Conservation (phyloP, 1,284 basidiomycete genomes). For the Kalmanozyma brasiliensis region DNA sequence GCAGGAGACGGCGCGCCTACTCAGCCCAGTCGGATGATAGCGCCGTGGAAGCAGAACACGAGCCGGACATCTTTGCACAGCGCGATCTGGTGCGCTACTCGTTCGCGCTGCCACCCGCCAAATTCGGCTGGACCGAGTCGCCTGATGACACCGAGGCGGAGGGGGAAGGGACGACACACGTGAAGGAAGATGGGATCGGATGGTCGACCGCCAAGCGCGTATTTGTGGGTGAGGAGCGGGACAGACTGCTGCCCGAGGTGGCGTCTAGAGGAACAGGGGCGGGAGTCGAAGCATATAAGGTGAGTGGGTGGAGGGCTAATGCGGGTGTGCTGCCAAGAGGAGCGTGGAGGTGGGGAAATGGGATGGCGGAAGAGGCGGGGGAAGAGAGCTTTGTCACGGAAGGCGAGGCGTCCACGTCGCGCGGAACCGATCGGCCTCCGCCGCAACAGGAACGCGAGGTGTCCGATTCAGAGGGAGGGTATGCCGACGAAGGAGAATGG, state of each 20-base stretch:
- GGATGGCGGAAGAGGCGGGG: background rate
- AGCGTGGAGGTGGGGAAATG: constrained; percentile 24
- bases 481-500: constrained; percentile 1
- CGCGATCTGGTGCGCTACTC: constrained; percentile 36
- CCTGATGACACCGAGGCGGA: constrained; percentile 7
- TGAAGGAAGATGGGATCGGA: constrained; percentile 34
- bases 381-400: constrained; percentile 8
- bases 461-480: background rate
- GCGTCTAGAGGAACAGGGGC: constrained; percentile 10
- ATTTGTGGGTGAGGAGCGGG: constrained; percentile 30
- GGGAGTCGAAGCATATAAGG: constrained; percentile 20
- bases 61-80: constrained; percentile 18
- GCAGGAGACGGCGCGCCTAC: constrained; percentile 9
- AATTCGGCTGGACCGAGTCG: constrained; percentile 25
- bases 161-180: constrained; percentile 12
- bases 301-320: constrained; percentile 24
- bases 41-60: constrained; percentile 30
- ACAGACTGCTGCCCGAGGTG: constrained; percentile 24
- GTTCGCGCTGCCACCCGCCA: constrained; percentile 31
- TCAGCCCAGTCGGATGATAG: constrained; percentile 30
- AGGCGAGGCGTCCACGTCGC: constrained; percentile 8
- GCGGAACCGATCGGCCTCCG: constrained; percentile 6
- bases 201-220: constrained; percentile 39
- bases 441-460: background rate
- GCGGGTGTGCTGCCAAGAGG: constrained; percentile 22